Base-by-base conservation (phyloP, 441 rosid genomes). In the Jatropha multifida region DNA sequence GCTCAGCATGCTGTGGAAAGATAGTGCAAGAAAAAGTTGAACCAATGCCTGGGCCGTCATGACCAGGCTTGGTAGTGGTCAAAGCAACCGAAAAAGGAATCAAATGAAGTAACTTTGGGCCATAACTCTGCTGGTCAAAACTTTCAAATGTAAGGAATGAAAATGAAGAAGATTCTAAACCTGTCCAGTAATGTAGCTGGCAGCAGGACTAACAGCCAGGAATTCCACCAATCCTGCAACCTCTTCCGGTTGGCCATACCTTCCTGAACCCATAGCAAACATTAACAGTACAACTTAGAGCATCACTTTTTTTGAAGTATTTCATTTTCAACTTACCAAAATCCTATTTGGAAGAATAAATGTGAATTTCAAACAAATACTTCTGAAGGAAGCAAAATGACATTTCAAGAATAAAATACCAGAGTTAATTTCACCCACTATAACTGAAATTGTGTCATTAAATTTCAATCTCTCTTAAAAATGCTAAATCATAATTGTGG, bases 221-320 rank as follows among this genome's bases (percentile, higher is more conserved):
- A 94, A 96, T 84, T 95, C 97, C 79, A 92, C 99, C 82, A 94
- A 84, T 78, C 99, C 99, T 15, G 98, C 98, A 74, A 94, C 99
- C 86, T 92, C 99, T 84, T 94, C 97, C 1, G 99, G 94, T 81
- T 85, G 92, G 69, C 98, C 99, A 74, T 90, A 96, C 74, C 99
- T 86, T 68, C 97, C 99, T 96, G 92, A 64, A 81, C 44, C 18
- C 37, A 75, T 38, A 27, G 37, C 4, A 65, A 23, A 56, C 12
- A 41, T 23, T 64, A n/a, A 38, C 42, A 55, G 23, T 37, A 18
- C 14, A 46, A 61, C 44, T 12, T 54, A 1, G 23, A 38, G 12
- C 32, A 41, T 18, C 3, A 71, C 44, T 17, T 56, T 20, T 32
- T 32, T 32, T 51, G 23, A 38, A 62, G 17, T 38, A 52, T 60